Conservation (phyloP, 257 asterid genomes). For the Paraleonurus japonicus region DNA sequence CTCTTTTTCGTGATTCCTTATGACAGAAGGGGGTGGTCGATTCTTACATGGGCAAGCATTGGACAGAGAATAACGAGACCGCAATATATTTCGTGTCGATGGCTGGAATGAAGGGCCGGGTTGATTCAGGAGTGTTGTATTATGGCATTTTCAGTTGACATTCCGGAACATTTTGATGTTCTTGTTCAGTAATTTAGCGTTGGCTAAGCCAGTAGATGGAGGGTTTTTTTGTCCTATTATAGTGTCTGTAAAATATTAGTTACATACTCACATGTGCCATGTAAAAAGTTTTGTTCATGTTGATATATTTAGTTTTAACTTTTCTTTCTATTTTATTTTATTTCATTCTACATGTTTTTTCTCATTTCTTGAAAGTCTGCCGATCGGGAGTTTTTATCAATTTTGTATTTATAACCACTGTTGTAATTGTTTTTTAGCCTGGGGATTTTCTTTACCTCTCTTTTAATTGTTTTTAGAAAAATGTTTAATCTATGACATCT, state of each 20-base stretch:
- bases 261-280: conserved; percentile 23
- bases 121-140: conserved; percentile 47
- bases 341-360: neutral
- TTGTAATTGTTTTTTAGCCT: no score
- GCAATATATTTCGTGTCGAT: neutral
- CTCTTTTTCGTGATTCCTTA: conserved; percentile 5
- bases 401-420: no score
- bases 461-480: no score
- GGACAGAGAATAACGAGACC: conserved; percentile 40
- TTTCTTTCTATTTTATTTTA: neutral
- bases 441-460: no score
- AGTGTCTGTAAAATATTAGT: conserved; percentile 40
- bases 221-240: conserved; percentile 21
- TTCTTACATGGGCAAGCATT: conserved; percentile 70
- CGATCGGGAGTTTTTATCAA: no score
- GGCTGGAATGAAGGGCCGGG: conserved; percentile 6
- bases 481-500: no score
- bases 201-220: conserved; percentile 44
- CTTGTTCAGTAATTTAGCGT: conserved; percentile 35
- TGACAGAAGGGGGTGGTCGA: conserved; percentile 65
- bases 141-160: conserved; percentile 26
- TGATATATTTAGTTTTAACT: neutral
- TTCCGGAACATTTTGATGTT: conserved; percentile 32
- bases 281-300: conserved; percentile 32
- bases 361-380: neutral